Conservation (phyloP, 1,139 yeast genomes). For the Scheffersomyces segobiensis region DNA sequence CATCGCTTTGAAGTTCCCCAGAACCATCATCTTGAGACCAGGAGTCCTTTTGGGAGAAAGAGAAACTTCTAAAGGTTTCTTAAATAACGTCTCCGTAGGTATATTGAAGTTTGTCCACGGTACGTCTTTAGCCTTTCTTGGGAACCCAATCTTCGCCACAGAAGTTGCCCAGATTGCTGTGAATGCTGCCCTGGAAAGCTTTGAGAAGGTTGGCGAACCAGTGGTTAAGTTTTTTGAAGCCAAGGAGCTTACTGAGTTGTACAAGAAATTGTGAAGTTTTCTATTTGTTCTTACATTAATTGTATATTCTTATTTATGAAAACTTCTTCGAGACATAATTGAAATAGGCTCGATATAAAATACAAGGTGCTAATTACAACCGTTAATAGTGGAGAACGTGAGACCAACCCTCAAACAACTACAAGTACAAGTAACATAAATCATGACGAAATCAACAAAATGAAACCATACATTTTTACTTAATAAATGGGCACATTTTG, state of each 20-base stretch:
- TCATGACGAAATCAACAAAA: background rate
- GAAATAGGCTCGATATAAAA: background rate
- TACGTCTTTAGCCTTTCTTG: constrained; percentile 20
- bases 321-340: background rate
- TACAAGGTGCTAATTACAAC: background rate
- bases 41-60: constrained; percentile 68
- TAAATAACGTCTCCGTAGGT: constrained; percentile 22
- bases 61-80: constrained; percentile 38
- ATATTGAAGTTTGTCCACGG: constrained; percentile 36
- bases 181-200: constrained; percentile 22
- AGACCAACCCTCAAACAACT: background rate
- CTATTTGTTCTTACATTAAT: background rate
- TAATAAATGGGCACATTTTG: constrained; percentile 30
- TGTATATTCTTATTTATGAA: background rate
- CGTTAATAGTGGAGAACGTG: background rate
- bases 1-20: constrained; percentile 57
- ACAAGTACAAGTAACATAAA: background rate
- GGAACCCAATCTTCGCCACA: constrained; percentile 43
- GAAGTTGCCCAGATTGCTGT: constrained; percentile 53
- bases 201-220: constrained; percentile 2
- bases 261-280: background rate
- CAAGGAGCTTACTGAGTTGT: constrained; percentile 3
- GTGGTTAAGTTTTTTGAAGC: constrained; percentile 3
- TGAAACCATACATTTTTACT: constrained; percentile 3
- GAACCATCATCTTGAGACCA: constrained; percentile 69